phyloP scores from a whole-genome alignment of 345 rosid species.

The Aurinia saxatilis region DNA sequence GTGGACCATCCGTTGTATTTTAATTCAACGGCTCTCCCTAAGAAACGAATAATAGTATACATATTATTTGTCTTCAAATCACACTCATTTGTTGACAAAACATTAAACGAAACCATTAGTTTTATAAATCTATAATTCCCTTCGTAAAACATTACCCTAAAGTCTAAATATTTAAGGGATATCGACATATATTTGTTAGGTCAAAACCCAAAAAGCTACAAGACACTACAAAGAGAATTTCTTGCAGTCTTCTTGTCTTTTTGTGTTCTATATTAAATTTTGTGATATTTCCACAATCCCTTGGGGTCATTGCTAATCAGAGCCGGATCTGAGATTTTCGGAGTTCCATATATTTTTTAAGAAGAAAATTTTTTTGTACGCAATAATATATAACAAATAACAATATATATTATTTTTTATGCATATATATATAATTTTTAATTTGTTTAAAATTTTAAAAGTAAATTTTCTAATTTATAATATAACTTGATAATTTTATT shows the following conservation, averaged over 20 bases:
- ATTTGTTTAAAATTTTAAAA: no score
- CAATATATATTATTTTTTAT: no score
- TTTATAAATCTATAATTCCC: not conserved
- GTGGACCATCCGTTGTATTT: conserved; percentile 18
- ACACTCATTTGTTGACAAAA: not conserved
- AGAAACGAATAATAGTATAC: conserved; percentile 6
- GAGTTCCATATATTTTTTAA: no score
- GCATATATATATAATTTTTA: no score
- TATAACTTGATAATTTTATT: no score
- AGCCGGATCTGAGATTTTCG: no score
- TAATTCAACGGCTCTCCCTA: conserved; percentile 22
- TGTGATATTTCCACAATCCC: not conserved
- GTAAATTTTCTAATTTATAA: no score
- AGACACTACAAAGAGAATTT: not conserved
- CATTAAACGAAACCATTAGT: not conserved
- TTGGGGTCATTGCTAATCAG: not conserved
- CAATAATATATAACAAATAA: no score
- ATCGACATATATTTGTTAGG: conserved; percentile 18
- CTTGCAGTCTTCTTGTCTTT: not conserved
- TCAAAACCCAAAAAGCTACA: conserved; percentile 11
- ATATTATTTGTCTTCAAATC: no score
- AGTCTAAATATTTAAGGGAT: not conserved
- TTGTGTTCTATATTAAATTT: not conserved
- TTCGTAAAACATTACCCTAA: not conserved
- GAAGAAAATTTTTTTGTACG: no score